Base-by-base conservation (phyloP, 2,329 filamentous ascomycete species). In the Ophiostoma novo-ulmi region DNA sequence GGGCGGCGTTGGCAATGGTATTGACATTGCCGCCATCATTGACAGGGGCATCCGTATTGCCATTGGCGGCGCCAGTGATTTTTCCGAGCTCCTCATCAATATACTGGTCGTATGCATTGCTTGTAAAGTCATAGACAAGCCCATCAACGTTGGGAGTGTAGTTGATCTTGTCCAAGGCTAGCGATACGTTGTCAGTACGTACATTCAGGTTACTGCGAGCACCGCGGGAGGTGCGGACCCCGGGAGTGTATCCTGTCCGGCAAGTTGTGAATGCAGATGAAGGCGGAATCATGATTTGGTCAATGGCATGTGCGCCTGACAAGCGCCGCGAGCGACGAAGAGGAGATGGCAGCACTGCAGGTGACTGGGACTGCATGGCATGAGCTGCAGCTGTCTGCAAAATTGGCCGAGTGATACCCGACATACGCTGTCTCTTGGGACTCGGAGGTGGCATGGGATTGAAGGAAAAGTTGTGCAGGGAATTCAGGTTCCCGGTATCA, bases 321-420 rank as follows among this genome's bases (percentile, higher is more conserved):
- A 48, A 26, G n/a, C 69, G 69, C 5, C 69, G 69, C 5, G 69
- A 67, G 20, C 69, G 69, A 20, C 69, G 69, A 5, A 63, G 69
- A 36, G 52, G 48, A 8, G 69, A 52, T 7, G 52, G 41, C 35
- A 44, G 26, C 3, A 13, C 17, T 2, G 35, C n/a, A n/a, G 36
- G 13, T 22, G 20, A 7, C 36, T 65, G 63, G 2, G 63, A 39
- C 63, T 64, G 61, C 61, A 64, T 39, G 35, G 61, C 35, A 38
- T 58, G 17, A 13, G 41, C 61, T 6, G 44, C 22, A 36, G 69
- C 44, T 5, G 63, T 65, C 63, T 65, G 63, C 35, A n/a, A 17
- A 13, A 14, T 39, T 17, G 26, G 52, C 14, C 4, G 22, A n/a
- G 36, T 1, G 14, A n/a, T 13, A 13, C 26, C 58, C 6, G 58